A percentile compares a stretch with the other conserved stretches of the same genome.
Conservation (phyloP, 2,329 filamentous ascomycete genomes). For the Neofusicoccum parvum region DNA sequence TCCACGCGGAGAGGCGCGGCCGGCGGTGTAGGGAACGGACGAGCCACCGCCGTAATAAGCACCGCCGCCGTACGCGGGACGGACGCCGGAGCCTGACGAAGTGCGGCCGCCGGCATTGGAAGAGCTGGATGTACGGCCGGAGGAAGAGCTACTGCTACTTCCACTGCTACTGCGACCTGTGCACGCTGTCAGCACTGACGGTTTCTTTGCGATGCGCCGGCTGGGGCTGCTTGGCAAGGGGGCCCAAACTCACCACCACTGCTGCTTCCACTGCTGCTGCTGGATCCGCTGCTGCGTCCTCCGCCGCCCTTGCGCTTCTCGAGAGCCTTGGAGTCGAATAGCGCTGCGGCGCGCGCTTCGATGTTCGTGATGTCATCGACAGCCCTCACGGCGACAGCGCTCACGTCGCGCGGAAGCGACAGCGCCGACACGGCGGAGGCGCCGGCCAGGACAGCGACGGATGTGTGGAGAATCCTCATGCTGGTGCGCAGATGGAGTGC, state of each 20-base stretch:
- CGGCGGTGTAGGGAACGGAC: constrained; percentile 61
- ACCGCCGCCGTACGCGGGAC: constrained; percentile 63
- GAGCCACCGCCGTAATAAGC: constrained; percentile 66
- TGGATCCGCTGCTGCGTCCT: constrained; percentile 25
- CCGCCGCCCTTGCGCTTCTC: constrained; percentile 43
- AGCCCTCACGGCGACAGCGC: constrained; percentile 30
- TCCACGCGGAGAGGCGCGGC: constrained; percentile 48
- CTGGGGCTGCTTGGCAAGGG: background rate
- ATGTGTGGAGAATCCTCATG: constrained; percentile 7
- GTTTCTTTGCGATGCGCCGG: background rate
- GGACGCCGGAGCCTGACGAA: constrained; percentile 59
- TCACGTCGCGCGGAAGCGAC: constrained; percentile 23
- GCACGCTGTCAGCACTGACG: constrained; percentile 17
- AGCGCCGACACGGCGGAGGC: constrained; percentile 8
- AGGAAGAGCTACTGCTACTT: constrained; percentile 22
- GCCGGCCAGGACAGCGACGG: background rate
- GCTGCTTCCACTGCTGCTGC: background rate
- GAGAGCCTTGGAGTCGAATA: constrained; percentile 31
- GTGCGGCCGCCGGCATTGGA: constrained; percentile 48
- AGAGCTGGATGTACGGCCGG: constrained; percentile 28
- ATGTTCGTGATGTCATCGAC: constrained; percentile 26
- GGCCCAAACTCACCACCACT: background rate
- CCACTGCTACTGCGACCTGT: constrained; percentile 22
- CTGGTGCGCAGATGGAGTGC: background rate
- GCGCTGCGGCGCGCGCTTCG: constrained; percentile 30